Conservation (phyloP, 2,329 filamentous ascomycete genomes). For the Ceratocystis diversiconidia region DNA sequence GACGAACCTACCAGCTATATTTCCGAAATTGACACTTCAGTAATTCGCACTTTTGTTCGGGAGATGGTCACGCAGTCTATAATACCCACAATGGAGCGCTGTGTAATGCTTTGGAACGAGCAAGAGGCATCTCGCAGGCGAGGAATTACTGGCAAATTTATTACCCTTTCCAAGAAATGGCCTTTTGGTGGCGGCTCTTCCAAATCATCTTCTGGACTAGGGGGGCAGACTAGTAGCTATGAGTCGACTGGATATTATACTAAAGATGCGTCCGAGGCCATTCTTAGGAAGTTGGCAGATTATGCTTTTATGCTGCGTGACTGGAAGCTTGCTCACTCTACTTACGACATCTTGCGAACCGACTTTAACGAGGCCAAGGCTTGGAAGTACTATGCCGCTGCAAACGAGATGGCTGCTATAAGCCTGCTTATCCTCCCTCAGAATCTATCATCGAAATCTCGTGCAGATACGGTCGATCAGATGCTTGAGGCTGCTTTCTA, state of each 20-base stretch:
- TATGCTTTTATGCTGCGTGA: conserved; percentile 95
- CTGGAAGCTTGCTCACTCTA: conserved; percentile 82
- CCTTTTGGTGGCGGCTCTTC: conserved; percentile 60
- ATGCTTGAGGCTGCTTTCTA: conserved; percentile 86
- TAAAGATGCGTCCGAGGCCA: conserved; percentile 71
- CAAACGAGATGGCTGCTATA: conserved; percentile 87
- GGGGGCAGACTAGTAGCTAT: conserved; percentile 33
- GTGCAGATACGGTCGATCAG: conserved; percentile 67
- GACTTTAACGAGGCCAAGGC: conserved; percentile 95
- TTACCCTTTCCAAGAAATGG: conserved; percentile 85
- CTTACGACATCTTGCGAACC: conserved; percentile 74
- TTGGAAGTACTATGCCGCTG: conserved; percentile 86
- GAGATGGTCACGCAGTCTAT: conserved; percentile 94
- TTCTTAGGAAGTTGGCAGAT: conserved; percentile 86
- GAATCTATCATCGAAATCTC: conserved; percentile 56
- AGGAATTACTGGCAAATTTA: conserved; percentile 83
- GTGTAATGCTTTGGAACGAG: conserved; percentile 87
- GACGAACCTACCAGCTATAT: conserved; percentile 64
- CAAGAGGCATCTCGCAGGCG: conserved; percentile 82
- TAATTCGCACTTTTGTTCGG: conserved; percentile 75
- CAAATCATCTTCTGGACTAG: conserved; percentile 31
- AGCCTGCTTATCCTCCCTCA: conserved; percentile 67
- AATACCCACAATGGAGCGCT: conserved; percentile 89
- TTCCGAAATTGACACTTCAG: conserved; percentile 81
- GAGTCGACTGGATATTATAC: conserved; percentile 70